Conservation (phyloP, 208 protist genomes). For the Trypanosoma boissoni region DNA sequence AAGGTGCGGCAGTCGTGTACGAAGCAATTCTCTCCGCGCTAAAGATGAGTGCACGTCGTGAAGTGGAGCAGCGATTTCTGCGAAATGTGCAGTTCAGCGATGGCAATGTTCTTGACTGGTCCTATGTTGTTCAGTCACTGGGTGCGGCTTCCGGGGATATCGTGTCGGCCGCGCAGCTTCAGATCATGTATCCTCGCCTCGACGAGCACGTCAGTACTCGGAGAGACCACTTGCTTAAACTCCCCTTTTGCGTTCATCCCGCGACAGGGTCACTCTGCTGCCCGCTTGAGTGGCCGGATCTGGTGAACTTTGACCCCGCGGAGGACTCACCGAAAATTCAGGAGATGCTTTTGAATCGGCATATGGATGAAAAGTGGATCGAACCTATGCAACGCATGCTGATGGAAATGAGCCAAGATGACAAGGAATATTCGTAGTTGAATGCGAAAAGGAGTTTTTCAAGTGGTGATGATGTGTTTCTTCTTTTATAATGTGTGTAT, state of each 20-base stretch:
- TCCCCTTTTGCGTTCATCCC: slow-evolving; percentile 98
- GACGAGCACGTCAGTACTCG: slow-evolving; percentile 97
- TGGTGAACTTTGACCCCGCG: slow-evolving; percentile 67
- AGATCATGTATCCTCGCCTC: slow-evolving; percentile 94
- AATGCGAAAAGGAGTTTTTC: no score
- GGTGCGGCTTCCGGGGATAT: slow-evolving; percentile 54
- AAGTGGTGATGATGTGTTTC: neutral
- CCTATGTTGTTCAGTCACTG: slow-evolving; percentile 36
- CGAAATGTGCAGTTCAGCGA: slow-evolving; percentile 47
- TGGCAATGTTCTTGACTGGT: slow-evolving; percentile 70
- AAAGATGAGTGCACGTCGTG: slow-evolving; percentile 57
- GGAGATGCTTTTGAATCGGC: slow-evolving; percentile 58
- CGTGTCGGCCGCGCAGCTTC: slow-evolving; percentile 56
- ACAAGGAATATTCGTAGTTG: slow-evolving; percentile 42
- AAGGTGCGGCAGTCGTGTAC: slow-evolving; percentile 69
- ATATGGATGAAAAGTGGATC: slow-evolving; percentile 68
- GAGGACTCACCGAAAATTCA: slow-evolving; percentile 64
- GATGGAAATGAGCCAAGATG: slow-evolving; percentile 57
- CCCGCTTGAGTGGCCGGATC: slow-evolving; percentile 68
- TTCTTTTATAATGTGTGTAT: neutral
- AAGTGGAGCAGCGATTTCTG: slow-evolving; percentile 54
- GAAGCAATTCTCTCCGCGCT: slow-evolving; percentile 60
- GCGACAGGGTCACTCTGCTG: slow-evolving; percentile 86
- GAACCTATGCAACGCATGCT: slow-evolving; percentile 63
- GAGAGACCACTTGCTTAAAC: slow-evolving; percentile 98